These are phyloP conservation scores for Mortierella antarctica DNA, from an alignment of 192 early-diverging fungal genomes.

Conservation along the genomic window DNA sequence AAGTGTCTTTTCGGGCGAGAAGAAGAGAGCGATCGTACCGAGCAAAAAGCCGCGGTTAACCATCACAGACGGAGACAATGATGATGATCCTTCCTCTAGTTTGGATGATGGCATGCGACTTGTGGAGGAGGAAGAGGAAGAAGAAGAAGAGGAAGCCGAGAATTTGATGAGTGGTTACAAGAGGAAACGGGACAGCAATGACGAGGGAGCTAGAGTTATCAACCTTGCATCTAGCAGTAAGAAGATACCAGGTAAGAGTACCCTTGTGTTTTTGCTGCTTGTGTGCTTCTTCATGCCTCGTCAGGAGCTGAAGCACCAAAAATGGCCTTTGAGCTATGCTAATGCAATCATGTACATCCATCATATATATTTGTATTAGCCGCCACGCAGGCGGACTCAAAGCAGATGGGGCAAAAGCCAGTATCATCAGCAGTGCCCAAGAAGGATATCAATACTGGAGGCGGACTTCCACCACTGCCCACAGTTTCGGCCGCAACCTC, in stretches of 20 bases:
- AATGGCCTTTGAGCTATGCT: no score
- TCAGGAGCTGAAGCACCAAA: no score
- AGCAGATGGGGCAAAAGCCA: no score
- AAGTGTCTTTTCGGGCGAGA: slow-evolving; percentile 77
- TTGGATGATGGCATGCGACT: slow-evolving; percentile 6
- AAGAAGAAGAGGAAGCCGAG: slow-evolving; percentile 21
- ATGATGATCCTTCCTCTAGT: background rate
- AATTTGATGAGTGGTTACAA: background rate
- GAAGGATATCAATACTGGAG: no score
- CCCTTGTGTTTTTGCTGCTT: no score
- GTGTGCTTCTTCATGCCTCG: no score
- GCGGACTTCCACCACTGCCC: slow-evolving; percentile 1
- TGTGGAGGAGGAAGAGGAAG: slow-evolving; percentile 20
- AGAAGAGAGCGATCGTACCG: slow-evolving; percentile 61
- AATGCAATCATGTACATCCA: no score
- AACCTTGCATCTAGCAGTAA: slow-evolving; percentile 1
- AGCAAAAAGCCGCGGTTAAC: slow-evolving; percentile 55
- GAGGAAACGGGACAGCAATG: slow-evolving; percentile 15
- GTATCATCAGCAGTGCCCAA: no score
- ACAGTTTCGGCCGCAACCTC: slow-evolving; percentile 22
- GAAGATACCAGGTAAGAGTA: slow-evolving; percentile 16
- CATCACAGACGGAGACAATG: slow-evolving; percentile 35
- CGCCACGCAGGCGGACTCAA: no score
- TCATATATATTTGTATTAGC: no score
- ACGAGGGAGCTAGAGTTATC: background rate